phyloP scores from a whole-genome alignment of 2,329 filamentous ascomycete genomes.

The Paecilomyces niveus region DNA sequence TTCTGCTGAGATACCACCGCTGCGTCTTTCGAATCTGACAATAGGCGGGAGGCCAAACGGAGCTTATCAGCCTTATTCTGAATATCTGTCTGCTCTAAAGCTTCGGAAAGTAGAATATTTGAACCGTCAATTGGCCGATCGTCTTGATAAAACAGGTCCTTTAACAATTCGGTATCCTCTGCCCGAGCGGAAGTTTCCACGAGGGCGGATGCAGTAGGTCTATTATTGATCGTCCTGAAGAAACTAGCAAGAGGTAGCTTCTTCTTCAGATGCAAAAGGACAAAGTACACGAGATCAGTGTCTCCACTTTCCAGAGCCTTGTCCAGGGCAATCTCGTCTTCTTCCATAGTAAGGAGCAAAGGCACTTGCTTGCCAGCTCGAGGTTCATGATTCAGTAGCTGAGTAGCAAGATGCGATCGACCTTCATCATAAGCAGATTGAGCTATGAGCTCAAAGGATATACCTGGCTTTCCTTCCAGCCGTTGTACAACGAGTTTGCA shows the following conservation, averaged over 20 bases:
- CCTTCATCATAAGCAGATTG: constrained; percentile 92
- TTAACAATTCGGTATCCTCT: constrained; percentile 75
- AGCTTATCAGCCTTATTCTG: constrained; percentile 75
- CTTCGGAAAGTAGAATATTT: constrained; percentile 78
- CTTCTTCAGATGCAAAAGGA: constrained; percentile 79
- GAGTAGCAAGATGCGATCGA: constrained; percentile 76
- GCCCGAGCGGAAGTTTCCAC: constrained; percentile 77
- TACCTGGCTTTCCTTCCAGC: constrained; percentile 78
- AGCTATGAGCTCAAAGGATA: constrained; percentile 93
- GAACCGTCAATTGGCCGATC: constrained; percentile 84
- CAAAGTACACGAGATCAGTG: constrained; percentile 84
- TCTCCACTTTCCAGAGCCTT: constrained; percentile 96
- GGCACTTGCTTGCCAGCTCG: constrained; percentile 94
- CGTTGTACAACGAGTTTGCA: constrained; percentile 81
- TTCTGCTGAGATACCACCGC: constrained; percentile 59
- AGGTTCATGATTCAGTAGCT: constrained; percentile 87
- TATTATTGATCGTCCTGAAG: constrained; percentile 81
- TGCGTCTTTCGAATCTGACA: constrained; percentile 76
- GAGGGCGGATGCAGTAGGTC: constrained; percentile 78
- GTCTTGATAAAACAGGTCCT: constrained; percentile 96
- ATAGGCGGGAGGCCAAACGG: constrained; percentile 72
- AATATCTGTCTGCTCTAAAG: constrained; percentile 63
- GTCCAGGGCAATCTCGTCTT: constrained; percentile 89
- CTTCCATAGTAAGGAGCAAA: constrained; percentile 86
- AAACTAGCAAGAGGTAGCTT: constrained; percentile 86